Base-by-base conservation (phyloP, 2,329 filamentous ascomycete species). In the Alternaria triticimaculans region DNA sequence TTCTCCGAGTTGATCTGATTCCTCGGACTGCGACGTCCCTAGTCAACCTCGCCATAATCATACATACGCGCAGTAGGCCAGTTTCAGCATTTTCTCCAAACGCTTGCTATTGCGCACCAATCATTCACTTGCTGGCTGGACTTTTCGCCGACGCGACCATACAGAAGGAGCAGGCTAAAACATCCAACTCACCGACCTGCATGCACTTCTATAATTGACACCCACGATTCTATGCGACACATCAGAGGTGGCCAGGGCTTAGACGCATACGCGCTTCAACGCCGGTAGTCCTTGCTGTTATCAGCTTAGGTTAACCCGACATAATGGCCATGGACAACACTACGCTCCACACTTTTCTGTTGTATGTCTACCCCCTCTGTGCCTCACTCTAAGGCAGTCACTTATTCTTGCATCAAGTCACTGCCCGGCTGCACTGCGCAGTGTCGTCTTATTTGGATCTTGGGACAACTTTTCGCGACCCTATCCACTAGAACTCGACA, bases 391-490 rank as follows among this genome's bases (percentile, higher is more conserved):
- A 59, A 60, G 50, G 58, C 46, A 59, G 54, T 64, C 61, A 65
- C 74, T 78, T 60, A 77, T 63, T 64, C 63, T 65, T 30, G 57
- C 45, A 55, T 58, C 44, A 65, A 80, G 78, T 71, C 75, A 80
- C 63, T 77, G 74, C 60, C 77, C 78, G 14, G 65, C 69, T 64
- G 73, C 87, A 55, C 86, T 89, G 66, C 85, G 86, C 67, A 90
- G 90, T 48, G 92, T 97, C 69, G 89, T 92, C 76, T 86, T 97
- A 49, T 86, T 96, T 72, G 95, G 95, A 66, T 97, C 94, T 67
- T 98, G 95, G 95, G 94, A 97, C 83, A 97, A 97, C 83, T 97
- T 97, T 82, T 85, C 86, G 64, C 89, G 87, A 75, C 84, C 88
- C 54, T 95, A 97, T 84, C 84, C 84, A 49, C 94, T 98, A 89